Percentiles rank a stretch among this genome's conserved stretches.
Conservation (phyloP, 192 early-diverging fungal genomes). For the Coemansia reversa region DNA sequence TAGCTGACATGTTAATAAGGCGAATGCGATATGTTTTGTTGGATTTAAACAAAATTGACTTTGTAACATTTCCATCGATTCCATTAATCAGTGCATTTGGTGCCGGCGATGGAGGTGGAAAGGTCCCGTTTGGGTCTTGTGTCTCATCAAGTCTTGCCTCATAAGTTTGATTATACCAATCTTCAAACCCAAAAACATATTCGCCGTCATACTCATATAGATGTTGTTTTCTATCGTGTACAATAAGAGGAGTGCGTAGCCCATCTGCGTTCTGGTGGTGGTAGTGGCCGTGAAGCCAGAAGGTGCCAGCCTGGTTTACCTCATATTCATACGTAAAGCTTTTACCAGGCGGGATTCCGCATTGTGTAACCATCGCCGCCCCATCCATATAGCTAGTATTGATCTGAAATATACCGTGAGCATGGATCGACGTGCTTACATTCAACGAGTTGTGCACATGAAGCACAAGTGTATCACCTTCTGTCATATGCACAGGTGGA, state of each 20-base stretch:
- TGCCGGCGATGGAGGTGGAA: background rate
- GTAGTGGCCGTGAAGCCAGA: background rate
- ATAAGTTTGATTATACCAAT: background rate
- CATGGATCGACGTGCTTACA: background rate
- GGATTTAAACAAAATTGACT: background rate
- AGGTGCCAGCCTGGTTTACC: background rate
- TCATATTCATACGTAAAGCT: background rate
- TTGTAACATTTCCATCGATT: background rate
- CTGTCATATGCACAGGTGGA: background rate
- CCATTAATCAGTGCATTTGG: background rate
- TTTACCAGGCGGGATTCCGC: background rate
- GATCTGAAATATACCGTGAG: background rate
- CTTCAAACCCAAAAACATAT: background rate
- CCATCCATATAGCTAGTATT: background rate
- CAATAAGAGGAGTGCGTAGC: background rate
- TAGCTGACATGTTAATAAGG: background rate
- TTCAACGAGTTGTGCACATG: background rate
- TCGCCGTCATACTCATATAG: background rate
- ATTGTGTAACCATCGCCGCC: background rate
- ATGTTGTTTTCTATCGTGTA: background rate
- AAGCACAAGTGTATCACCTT: background rate
- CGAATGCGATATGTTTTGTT: background rate
- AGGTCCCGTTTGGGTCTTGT: background rate
- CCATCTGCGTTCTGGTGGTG: background rate
- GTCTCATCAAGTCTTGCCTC: background rate